phyloP scores from a whole-genome alignment of 345 rosid genomes.

The Camelina sativa region DNA sequence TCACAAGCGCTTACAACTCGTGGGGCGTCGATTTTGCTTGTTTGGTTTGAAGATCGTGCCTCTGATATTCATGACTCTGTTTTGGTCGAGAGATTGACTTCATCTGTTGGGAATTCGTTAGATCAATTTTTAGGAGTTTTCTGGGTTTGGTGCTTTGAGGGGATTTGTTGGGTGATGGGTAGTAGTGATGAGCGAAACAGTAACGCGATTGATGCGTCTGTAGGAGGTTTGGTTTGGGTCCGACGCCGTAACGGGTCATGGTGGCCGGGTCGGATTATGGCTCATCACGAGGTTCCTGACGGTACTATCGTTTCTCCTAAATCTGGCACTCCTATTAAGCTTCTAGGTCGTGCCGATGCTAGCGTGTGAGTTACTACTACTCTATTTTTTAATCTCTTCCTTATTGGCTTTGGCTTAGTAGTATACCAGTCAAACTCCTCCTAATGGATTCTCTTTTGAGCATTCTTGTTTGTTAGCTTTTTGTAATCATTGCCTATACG shows the following conservation, averaged over 20 bases:
- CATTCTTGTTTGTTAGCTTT: neutral
- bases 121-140: slow-evolving; percentile 29
- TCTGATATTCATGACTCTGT: slow-evolving; percentile 37
- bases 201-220: slow-evolving; percentile 79
- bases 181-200: slow-evolving; percentile 62
- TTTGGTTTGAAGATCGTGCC: slow-evolving; percentile 28
- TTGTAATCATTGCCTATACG: neutral
- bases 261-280: slow-evolving; percentile 99
- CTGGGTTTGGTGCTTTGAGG: slow-evolving; percentile 30
- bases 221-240: slow-evolving; percentile 97
- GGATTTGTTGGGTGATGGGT: slow-evolving; percentile 57
- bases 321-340: slow-evolving; percentile 97
- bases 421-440: slow-evolving; percentile 2
- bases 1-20: slow-evolving; percentile 9
- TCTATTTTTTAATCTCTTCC: neutral
- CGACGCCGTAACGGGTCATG: slow-evolving; percentile 96
- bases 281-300: slow-evolving; percentile 80
- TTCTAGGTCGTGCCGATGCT: slow-evolving; percentile 97
- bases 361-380: slow-evolving; percentile 70
- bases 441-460: neutral
- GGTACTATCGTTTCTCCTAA: slow-evolving; percentile 78
- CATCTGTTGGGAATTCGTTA: neutral
- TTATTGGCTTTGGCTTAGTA: neutral
- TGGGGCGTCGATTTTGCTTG: slow-evolving; percentile 39
- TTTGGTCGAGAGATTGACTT: slow-evolving; percentile 32